phyloP scores from a whole-genome alignment of 441 rosid species.

The Mallotus repandus region DNA sequence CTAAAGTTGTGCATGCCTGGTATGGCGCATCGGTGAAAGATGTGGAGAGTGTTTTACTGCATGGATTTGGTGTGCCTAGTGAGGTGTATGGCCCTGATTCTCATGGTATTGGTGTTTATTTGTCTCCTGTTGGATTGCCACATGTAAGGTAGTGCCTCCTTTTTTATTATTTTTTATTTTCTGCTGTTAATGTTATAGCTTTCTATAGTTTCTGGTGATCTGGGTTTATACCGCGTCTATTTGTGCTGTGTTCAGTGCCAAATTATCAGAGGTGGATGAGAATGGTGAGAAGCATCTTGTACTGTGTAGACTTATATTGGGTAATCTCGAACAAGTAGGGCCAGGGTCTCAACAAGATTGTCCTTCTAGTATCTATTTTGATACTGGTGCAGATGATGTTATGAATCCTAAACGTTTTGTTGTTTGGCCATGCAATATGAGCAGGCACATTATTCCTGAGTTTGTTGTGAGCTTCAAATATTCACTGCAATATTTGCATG shows the following conservation, averaged over 20 bases:
- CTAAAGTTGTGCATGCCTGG: conserved; percentile 45
- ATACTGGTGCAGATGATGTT: conserved; percentile 48
- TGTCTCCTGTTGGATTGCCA: conserved; percentile 41
- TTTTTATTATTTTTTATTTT: background rate
- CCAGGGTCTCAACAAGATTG: conserved; percentile 39
- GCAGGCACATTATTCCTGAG: conserved; percentile 45
- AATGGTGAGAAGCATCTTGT: conserved; percentile 47
- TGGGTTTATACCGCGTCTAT: background rate
- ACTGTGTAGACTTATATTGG: conserved; percentile 47
- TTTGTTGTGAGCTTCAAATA: conserved; percentile 49
- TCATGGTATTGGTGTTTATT: conserved; percentile 40
- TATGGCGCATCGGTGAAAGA: conserved; percentile 34
- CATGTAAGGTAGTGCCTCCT: conserved; percentile 31
- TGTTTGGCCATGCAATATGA: conserved; percentile 45
- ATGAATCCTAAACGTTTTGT: conserved; percentile 36
- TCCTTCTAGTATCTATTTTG: conserved; percentile 36
- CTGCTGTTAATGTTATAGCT: background rate
- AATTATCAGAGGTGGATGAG: conserved; percentile 35
- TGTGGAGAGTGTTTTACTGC: conserved; percentile 31
- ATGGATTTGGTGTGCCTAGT: conserved; percentile 38
- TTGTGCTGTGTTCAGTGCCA: conserved; percentile 34
- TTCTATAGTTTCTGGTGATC: background rate
- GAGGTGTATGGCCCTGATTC: conserved; percentile 20
- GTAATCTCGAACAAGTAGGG: conserved; percentile 45
- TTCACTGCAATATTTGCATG: conserved; percentile 25